Evolutionary conservation across 176 grass and related monocot genomes (phyloP), one percentile per base, ranked within the genome.

Genomic region (Dendrocalamus sinicus): DNA sequence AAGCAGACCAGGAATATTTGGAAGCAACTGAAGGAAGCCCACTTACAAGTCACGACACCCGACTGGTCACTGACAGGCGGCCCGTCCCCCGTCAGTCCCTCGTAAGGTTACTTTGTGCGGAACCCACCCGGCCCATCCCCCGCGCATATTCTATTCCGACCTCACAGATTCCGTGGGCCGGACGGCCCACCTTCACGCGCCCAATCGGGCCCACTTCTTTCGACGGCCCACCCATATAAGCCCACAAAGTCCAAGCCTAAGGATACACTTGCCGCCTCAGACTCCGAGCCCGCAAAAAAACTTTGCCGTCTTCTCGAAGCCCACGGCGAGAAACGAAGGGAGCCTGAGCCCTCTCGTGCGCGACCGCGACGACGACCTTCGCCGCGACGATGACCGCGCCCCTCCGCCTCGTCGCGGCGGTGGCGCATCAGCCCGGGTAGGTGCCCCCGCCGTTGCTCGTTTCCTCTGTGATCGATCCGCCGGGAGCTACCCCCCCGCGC

Each of bases 341-440:
- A 79, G 12, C 9, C 24, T 4, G 65, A 79, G 20, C 9, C 24
- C 15, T 64, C 55, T 57, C 58, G 11, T 84, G 23, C 17, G 65
- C 73, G 57, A 65, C 47, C 70, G 70, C 44, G 14, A 87, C 69
- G 67, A 83, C 83, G 89, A 80, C 72, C 53, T 8, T 72, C 32
- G 59, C 47, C 70, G 70, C 44, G 14, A 87, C 69, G 67, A 83
- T 87, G 89, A 80, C 72, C 53, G 72, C 80, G 58, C 50, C 60
- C 61, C 76, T 10, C 28, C 48, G 30, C 47, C 39, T 26, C 14
- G 8, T 79, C 41, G 2, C 80, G 0, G 80, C 91, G 5, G 62
- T 78, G 1, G 80, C 85, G 30, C 51, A 58, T 44, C 80, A 79
- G 37, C 30, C 85, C 14, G 89, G 85, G 89, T 88, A 84, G 12